Percentiles rank a stretch among this genome's conserved stretches.
These are phyloP conservation scores for Volvox africanus DNA, from an alignment of 139 green algal genomes.

Conservation along the genomic window DNA sequence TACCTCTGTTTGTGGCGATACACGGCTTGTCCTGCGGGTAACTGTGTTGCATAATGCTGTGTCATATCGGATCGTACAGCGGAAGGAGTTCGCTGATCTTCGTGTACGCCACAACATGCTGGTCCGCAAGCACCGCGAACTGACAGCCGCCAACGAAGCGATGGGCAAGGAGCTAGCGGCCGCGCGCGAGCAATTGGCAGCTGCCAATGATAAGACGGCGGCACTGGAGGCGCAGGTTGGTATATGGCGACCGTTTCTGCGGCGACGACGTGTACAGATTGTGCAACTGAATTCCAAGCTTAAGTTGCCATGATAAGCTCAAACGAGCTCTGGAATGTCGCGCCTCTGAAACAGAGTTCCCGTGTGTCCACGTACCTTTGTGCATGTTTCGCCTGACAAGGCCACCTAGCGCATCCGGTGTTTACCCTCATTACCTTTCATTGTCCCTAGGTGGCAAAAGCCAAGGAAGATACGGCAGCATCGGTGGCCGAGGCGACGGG, in stretches of 20 bases:
- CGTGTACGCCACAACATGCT: neutral
- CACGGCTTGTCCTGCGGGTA: no score
- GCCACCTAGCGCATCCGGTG: no score
- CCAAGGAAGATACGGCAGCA: neutral
- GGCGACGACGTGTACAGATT: no score
- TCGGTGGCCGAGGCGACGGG: neutral
- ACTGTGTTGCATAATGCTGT: no score
- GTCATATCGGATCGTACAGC: neutral
- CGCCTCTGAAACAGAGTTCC: no score
- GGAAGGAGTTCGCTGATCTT: conserved; percentile 9
- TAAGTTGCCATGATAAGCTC: no score
- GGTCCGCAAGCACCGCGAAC: conserved; percentile 16
- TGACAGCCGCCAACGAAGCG: neutral
- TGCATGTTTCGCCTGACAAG: no score
- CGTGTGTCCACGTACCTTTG: no score
- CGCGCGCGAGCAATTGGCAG: neutral
- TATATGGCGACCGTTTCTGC: neutral
- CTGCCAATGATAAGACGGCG: neutral
- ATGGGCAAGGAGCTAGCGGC: conserved; percentile 13
- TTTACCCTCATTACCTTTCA: no score
- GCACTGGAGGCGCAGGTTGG: conserved; percentile 26
- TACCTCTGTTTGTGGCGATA: no score
- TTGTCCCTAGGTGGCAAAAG: neutral
- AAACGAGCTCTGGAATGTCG: no score
- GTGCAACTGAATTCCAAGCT: no score